Evolutionary conservation across 768 basidiomycete species (phyloP), one percentile per base, ranked within the genome.

Genomic region (Lactifluus piperatus): DNA sequence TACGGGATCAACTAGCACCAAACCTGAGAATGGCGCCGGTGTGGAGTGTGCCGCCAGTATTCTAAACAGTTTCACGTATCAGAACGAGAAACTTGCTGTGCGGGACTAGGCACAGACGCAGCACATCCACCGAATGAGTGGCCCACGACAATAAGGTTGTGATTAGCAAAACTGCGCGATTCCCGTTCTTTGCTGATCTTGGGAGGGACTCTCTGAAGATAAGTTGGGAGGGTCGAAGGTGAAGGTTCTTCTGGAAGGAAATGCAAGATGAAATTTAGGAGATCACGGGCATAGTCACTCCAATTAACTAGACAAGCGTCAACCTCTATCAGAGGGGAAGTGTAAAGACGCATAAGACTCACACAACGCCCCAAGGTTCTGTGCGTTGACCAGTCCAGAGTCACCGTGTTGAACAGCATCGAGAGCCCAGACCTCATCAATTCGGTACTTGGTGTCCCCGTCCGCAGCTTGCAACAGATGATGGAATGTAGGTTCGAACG

Each of bases 361-460:
- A 85, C 88, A 85, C 36, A 87, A 73, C 1, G 76, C 76, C 36
- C 82, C 80, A 1, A 86, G 74, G 18, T 72, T 73, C 0, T 72
- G 70, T 0, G 68, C 75, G 60, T 97, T 97, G 36, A 94, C 54
- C 13, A 89, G 69, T 0, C 79, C 85, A n/a, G 91, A 77, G 60
- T 94, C 94, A 1, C 91, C 94, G 60, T 94, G 91, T 59, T 91
- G 85, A 4, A 85, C 78, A 5, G 88, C 80, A 64, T 97, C 94
- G 77, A 89, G 86, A 0, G 81, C 67, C 91, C 91, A 94, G 1
- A 94, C 76, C 55, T 86, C 81, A 74, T 89, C 76, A 70, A 93
- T 63, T 74, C 74, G 57, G 30, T 70, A 67, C 18, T 52, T 62
- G 10, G 57, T 52, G 14, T 54, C 54, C 1, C 68, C 71, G n/a